Base-by-base conservation (phyloP, 768 basidiomycete genomes). In the Mycena capillaripes region DNA sequence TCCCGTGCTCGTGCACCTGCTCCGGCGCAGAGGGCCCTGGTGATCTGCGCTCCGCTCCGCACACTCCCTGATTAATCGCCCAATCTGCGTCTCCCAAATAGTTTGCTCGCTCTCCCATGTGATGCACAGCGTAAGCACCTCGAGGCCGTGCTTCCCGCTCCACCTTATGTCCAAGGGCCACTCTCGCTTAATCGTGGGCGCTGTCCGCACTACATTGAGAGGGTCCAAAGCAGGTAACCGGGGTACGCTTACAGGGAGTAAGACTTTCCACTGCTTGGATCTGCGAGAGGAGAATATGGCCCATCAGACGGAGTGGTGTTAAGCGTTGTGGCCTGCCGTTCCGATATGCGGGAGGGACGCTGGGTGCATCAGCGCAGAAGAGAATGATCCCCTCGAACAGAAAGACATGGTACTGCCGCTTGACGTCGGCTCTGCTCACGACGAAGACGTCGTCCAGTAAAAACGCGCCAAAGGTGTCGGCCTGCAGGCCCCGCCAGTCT, bases 401-500 rank as follows among this genome's bases (percentile, higher is more conserved):
- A 87, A 98, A 99, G 65, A 98, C 97, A 75, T 97, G 95, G 77
- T 98, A 99, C 81, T 98, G 97, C 76, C 97, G 90, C 79, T 97
- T 96, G 77, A 96, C 93, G 64, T 96, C 96, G 57, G 92, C 93
- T 82, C 97, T 98, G 76, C 93, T 97, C 65, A 99, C 98, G 62
- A 92, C 90, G 81, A 98, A 97, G 65, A 95, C 89, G 79, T 98
- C 97, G 79, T 99, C 96, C 21, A 98, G 89, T 32, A 97, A 87
- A 58, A 99, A 92, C 73, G 94, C 91, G 70, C 97, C 97, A 75
- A 99, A 99, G 79, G 95, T 94, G 75, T 91, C 91, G 40, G 97
- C 87, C 75, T 97, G 93, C 81, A 98, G 97, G 12, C 97, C 97
- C 81, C 99, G 98, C 98, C 98, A 99, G 81, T 99, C 97, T 74